Evolutionary conservation across 352 stramenopile genomes (phyloP), one percentile per base, ranked within the genome.

Genomic region (Peronospora farinosa): DNA sequence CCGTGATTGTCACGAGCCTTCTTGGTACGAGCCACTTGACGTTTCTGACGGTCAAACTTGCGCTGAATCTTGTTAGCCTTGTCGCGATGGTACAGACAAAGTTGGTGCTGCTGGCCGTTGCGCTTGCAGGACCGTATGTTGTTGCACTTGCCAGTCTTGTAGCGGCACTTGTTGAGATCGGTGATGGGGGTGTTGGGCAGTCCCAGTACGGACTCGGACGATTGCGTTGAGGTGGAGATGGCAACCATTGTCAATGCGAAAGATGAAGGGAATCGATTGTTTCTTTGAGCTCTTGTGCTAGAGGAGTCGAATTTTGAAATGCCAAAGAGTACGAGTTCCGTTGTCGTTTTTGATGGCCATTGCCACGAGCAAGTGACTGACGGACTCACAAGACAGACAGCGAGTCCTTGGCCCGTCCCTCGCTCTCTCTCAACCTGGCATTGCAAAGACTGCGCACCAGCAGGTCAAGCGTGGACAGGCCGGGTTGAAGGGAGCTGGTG

Each of bases 21-120:
- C 33, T 69, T 70, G 45, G 64, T 64, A 47, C 80, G 79, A 25
- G 75, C 70, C 11, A 80, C 71, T 40, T 89, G 76, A 45, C 82
- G 82, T 71, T 94, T 94, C 62, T 94, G 80, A 40, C 83, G 78
- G 54, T 94, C 80, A 50, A 92, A 91, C 65, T 91, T 91, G 67
- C 83, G 80, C 62, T 94, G 83, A 60, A 89, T 94, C 66, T 86
- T 76, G 69, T 94, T 94, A 61, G 83, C 83, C 68, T 94, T 94
- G 65, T 92, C 78, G 27, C 83, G 80, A 57, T 94, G 83, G 66
- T 87, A 89, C 41, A 88, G 61, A 45, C 83, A 94, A n/a, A 94
- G 65, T 58, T 92, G 81, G 60, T 94, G 83, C 45, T 73, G 78
- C 63, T 90, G 74, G 51, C 83, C 83, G 47, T 94, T 91, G 65